Evolutionary conservation across 805 yeast species (phyloP), one percentile per base, ranked within the genome.

Genomic region (Candida boidinii): DNA sequence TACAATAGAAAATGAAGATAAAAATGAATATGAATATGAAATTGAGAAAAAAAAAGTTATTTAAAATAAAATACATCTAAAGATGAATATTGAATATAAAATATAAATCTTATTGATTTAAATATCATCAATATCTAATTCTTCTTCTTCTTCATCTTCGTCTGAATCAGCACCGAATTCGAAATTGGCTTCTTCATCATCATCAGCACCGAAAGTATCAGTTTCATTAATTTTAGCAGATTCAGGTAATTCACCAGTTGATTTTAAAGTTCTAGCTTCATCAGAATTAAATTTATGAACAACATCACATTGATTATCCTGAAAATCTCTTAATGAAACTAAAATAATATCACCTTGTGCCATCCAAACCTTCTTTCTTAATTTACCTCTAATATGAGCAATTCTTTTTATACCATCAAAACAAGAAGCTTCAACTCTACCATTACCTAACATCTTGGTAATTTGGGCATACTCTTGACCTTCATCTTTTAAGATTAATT

Each of bases 361-460:
- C 86, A 92, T 88, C 99, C 99, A 92, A 40, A 92, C 98, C 76
- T 90, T 92, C 80, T 92, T 92, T 75, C 99, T 84, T 66, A 92
- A 75, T 60, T 92, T 92, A 52, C 99, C 99, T 73, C 99, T 85
- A 55, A 92, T 92, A 58, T 90, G 98, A 14, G 95, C 98, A 76
- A 87, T 75, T 70, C 99, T 79, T 58, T 78, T 84, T 48, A 71
- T 69, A 44, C 95, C 96, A 56, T 92, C 99, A 54, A 92, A 92
- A 67, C 98, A 92, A 31, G 78, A 61, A 35, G 95, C 96, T 60
- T 88, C 95, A 35, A 92, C 80, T 64, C 98, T 79, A 45, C 98
- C 97, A 57, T 88, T 88, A 60, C 99, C 99, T 50, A 92, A 76
- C 96, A 92, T 90, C 66, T 87, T 90, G 60, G 90, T 77, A 56